These are phyloP conservation scores for Cyathus striatus DNA, from an alignment of 768 basidiomycete genomes.

Conservation along the genomic window DNA sequence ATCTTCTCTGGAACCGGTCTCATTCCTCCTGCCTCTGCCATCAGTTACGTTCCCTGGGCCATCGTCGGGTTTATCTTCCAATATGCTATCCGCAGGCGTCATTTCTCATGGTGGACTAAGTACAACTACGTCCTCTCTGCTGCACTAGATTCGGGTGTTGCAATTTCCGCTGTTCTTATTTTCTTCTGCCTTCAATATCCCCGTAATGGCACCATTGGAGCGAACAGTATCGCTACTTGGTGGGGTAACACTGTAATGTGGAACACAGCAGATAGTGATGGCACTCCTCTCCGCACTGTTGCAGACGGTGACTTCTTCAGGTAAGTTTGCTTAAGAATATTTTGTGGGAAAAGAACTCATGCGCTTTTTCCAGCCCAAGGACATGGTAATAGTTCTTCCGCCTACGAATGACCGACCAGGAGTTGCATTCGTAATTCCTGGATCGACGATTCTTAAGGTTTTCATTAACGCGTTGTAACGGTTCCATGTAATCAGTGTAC, in stretches of 20 bases:
- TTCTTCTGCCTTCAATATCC: constrained; percentile 68
- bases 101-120: constrained; percentile 71
- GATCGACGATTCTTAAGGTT: no score
- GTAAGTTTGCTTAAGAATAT: constrained; percentile 18
- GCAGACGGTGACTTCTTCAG: constrained; percentile 25
- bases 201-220: constrained; percentile 52
- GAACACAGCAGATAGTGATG: constrained; percentile 34
- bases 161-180: constrained; percentile 46
- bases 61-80: constrained; percentile 66
- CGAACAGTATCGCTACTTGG: constrained; percentile 50
- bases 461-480: background rate
- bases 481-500: no score
- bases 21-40: constrained; percentile 63
- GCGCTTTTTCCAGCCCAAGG: constrained; percentile 8
- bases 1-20: constrained; percentile 54
- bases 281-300: constrained; percentile 27
- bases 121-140: constrained; percentile 70
- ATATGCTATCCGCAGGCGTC: constrained; percentile 49
- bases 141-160: constrained; percentile 67
- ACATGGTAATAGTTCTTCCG: constrained; percentile 18
- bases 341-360: no score
- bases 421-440: no score
- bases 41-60: constrained; percentile 67
- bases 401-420: no score
- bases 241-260: constrained; percentile 61